Percentiles rank a stretch among this genome's conserved stretches.
These are phyloP conservation scores for Melampsora larici-populina DNA, from an alignment of 1,284 basidiomycete genomes.

Conservation along the genomic window DNA sequence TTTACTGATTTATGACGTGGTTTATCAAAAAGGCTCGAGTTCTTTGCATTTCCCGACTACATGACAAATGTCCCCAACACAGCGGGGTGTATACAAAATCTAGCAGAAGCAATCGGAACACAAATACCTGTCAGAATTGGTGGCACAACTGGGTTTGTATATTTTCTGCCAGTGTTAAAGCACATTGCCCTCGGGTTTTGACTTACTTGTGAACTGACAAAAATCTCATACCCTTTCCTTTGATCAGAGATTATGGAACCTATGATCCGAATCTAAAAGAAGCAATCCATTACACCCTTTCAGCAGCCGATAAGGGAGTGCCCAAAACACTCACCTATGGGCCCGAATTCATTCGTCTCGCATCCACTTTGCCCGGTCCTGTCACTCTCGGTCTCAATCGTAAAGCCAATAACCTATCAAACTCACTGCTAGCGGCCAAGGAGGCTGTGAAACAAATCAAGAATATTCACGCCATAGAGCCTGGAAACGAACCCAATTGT, in stretches of 20 bases:
- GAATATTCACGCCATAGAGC: conserved; percentile 56
- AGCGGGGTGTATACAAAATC: conserved; percentile 9
- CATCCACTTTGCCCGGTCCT: neutral
- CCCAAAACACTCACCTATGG: conserved; percentile 14
- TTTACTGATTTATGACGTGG: neutral
- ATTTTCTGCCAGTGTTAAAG: neutral
- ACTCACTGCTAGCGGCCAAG: neutral
- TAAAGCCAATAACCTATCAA: neutral
- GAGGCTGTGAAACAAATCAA: neutral
- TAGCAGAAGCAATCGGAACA: neutral
- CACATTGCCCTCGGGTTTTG: neutral
- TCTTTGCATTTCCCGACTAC: conserved; percentile 26
- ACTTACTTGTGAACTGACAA: neutral
- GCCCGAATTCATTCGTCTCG: conserved; percentile 6
- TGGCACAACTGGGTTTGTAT: conserved; percentile 19
- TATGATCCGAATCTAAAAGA: conserved; percentile 17
- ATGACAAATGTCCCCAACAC: conserved; percentile 7
- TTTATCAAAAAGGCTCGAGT: neutral
- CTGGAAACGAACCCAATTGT: conserved; percentile 59
- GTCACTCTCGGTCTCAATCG: conserved; percentile 22
- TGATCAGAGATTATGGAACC: conserved; percentile 3
- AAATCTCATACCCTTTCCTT: neutral
- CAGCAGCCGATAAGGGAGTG: neutral
- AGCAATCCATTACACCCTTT: conserved; percentile 1
- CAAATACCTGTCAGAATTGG: conserved; percentile 10